These are phyloP conservation scores for Letharia columbiana DNA, from an alignment of 495 filamentous ascomycete species.

Conservation along the genomic window DNA sequence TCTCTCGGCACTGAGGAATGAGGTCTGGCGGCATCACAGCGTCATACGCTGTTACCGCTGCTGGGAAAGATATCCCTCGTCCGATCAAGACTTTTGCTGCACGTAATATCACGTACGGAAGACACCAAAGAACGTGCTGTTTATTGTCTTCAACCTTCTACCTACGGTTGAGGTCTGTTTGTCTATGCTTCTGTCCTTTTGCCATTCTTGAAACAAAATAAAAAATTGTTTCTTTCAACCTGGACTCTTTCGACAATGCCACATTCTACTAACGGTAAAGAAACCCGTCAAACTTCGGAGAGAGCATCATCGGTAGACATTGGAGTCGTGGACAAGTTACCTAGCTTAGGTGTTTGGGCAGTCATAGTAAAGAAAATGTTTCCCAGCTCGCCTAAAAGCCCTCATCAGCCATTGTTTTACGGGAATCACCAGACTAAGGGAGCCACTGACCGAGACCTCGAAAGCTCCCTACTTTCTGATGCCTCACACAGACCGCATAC, in stretches of 20 bases:
- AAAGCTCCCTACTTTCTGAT: not conserved
- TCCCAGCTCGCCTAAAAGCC: not conserved
- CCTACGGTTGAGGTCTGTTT: not conserved
- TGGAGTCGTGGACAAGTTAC: not conserved
- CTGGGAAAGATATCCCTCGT: not conserved
- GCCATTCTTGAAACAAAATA: not conserved
- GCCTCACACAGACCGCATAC: not conserved
- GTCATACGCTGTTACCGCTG: not conserved
- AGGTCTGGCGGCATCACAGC: not conserved
- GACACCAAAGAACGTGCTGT: not conserved
- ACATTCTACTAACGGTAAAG: not conserved
- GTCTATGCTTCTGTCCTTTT: not conserved
- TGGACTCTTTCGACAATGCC: not conserved
- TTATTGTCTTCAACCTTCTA: not conserved
- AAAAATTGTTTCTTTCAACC: not conserved
- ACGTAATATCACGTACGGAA: not conserved
- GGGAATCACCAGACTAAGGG: not conserved
- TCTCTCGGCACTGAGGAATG: not conserved
- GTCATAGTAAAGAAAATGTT: not conserved
- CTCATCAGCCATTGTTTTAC: not conserved
- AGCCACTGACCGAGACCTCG: not conserved
- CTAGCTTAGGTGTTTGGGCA: not conserved
- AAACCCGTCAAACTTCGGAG: not conserved
- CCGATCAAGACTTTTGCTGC: not conserved
- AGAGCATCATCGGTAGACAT: not conserved